Percentiles rank a stretch among this genome's conserved stretches.
Conservation (phyloP, 257 asterid genomes). For the Linderniella brevidens region DNA sequence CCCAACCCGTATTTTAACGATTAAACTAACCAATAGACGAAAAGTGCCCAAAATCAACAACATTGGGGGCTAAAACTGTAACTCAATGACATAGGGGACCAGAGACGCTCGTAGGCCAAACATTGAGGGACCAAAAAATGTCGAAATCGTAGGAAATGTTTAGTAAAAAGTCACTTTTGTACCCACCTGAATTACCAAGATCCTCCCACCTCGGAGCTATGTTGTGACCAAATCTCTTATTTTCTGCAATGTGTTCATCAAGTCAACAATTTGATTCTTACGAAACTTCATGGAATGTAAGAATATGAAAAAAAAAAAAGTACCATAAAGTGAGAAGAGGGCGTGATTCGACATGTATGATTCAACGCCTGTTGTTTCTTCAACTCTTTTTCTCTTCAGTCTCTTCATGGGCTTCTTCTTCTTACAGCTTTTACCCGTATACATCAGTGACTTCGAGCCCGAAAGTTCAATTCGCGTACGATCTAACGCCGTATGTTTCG, state of each 20-base stretch:
- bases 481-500: slow-evolving; percentile 24
- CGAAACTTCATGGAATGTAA: background rate
- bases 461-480: slow-evolving; percentile 26
- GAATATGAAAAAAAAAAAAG: slow-evolving; percentile 9
- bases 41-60: too few relatives aligned
- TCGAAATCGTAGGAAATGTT: too few relatives aligned
- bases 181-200: slow-evolving; percentile 44
- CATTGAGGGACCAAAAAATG: too few relatives aligned
- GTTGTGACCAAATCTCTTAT: too few relatives aligned
- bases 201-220: too few relatives aligned
- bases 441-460: slow-evolving; percentile 48
- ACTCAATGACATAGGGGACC: too few relatives aligned
- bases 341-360: slow-evolving; percentile 52
- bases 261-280: background rate
- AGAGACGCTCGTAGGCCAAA: too few relatives aligned
- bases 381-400: slow-evolving; percentile 59
- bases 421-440: slow-evolving; percentile 15
- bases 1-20: too few relatives aligned
- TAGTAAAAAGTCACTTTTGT: background rate
- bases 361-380: slow-evolving; percentile 30
- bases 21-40: too few relatives aligned
- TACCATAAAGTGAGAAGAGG: slow-evolving; percentile 61
- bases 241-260: slow-evolving; percentile 33
- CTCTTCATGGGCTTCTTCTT: slow-evolving; percentile 40
- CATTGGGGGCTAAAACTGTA: too few relatives aligned